Evolutionary conservation across 805 yeast species (phyloP), one percentile per base, ranked within the genome.

Genomic region (Candida dajiaensis): DNA sequence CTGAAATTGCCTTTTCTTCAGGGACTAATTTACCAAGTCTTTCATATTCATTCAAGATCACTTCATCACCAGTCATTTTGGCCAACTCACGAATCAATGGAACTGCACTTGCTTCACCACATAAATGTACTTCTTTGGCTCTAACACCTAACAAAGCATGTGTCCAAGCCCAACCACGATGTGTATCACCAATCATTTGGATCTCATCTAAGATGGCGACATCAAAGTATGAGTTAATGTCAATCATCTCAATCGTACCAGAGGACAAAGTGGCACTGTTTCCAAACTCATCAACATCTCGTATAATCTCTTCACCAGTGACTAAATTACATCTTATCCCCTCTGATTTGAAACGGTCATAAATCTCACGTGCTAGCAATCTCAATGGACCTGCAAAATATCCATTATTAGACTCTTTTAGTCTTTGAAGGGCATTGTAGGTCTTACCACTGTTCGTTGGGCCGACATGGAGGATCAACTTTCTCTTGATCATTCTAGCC

Each of bases 381-480:
- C 99, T 72, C 41, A 94, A 68, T 0, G 99, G 99, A 1, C 98
- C 98, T 0, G 98, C 98, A 65, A 83, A 94, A 54, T 85, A 86
- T 0, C 99, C 99, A 18, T 81, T 74, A 28, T 79, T 72, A 15
- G 89, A 80, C 19, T 64, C 57, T 54, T 81, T 81, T 42, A 94
- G 71, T 46, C 80, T 73, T 56, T 84, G 73, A 40, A 94, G 67
- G 0, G 98, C 96, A 41, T 78, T 76, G 60, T 87, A 86, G 0
- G 98, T 94, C 59, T 94, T 94, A 12, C 99, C 99, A 54, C 94
- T 83, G 63, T 94, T 94, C 0, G 99, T 94, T 1, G 99, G 99
- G 0, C 99, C 99, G 11, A 94, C 87, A 62, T 94, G 99, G 81
- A 94, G 77, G n/a, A 85, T 75, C 42, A 94, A 73, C 43, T 84